Percentiles rank a stretch among this genome's conserved stretches.
These are phyloP conservation scores for Phytopythium litorale DNA, from an alignment of 352 stramenopile genomes.

Conservation along the genomic window DNA sequence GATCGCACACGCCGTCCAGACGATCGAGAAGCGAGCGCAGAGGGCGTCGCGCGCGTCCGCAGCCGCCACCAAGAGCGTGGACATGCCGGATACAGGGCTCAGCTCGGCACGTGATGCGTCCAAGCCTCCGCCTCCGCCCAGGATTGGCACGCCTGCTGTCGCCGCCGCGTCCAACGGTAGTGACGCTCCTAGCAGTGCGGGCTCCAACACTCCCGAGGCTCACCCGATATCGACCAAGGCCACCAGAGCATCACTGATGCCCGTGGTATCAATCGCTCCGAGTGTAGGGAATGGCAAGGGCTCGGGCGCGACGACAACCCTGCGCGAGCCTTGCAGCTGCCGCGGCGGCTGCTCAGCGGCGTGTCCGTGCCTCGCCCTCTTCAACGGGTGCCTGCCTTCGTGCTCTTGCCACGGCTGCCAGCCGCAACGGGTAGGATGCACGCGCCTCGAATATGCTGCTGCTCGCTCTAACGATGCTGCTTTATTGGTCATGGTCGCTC, in stretches of 20 bases:
- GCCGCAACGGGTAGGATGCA: constrained; percentile 7
- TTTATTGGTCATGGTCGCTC: not conserved
- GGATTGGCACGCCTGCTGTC: not conserved
- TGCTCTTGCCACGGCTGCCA: constrained; percentile 47
- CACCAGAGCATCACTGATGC: not conserved
- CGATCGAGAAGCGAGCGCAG: constrained; percentile 49
- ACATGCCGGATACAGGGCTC: constrained; percentile 19
- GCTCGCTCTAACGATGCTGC: not conserved
- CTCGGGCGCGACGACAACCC: not conserved
- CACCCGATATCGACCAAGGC: not conserved
- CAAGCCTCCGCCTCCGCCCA: not conserved
- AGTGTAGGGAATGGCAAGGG: not conserved
- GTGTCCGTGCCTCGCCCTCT: constrained; percentile 42
- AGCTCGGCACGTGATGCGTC: not conserved
- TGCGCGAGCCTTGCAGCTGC: constrained; percentile 17
- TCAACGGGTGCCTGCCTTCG: constrained; percentile 26
- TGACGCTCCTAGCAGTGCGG: not conserved
- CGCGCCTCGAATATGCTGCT: no score
- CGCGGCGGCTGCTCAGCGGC: constrained; percentile 31
- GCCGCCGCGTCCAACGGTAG: not conserved
- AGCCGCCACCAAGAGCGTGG: constrained; percentile 1
- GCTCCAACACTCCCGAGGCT: not conserved
- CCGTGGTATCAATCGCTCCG: not conserved
- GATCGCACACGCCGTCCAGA: constrained; percentile 49
- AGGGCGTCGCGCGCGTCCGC: constrained; percentile 39